Evolutionary conservation across 1,284 basidiomycete genomes (phyloP).

Genomic region (Ustilago nuda): DNA sequence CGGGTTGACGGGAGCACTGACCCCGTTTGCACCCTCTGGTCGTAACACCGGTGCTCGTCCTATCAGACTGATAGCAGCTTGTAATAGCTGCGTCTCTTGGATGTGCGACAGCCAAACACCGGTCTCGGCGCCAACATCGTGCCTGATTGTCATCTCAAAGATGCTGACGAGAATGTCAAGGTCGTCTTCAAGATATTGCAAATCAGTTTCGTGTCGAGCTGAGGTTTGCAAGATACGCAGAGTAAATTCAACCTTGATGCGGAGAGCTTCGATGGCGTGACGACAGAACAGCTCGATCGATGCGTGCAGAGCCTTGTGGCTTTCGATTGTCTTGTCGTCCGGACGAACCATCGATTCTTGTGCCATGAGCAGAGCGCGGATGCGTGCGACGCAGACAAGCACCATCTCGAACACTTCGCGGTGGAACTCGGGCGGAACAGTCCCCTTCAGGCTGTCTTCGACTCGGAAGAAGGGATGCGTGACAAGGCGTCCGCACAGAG

Average conservation of each 20-base stretch:
- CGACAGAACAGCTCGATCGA: conserved; percentile 81
- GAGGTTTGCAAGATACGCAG: conserved; percentile 70
- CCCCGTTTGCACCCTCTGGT: conserved; percentile 23
- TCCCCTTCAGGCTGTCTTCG: conserved; percentile 79
- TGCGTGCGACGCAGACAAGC: conserved; percentile 39
- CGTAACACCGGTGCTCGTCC: conserved; percentile 72
- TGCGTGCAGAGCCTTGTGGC: conserved; percentile 76
- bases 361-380: conserved; percentile 26
- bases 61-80: conserved; percentile 80
- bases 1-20: conserved; percentile 21
- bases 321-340: conserved; percentile 42
- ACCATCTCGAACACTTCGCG: conserved; percentile 65
- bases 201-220: conserved; percentile 74
- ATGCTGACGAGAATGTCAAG: conserved; percentile 82
- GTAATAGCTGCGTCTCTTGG: conserved; percentile 83
- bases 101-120: conserved; percentile 85
- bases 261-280: conserved; percentile 75
- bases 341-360: conserved; percentile 19
- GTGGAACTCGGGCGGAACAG: conserved; percentile 79
- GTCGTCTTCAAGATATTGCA: conserved; percentile 75
- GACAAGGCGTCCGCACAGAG: conserved; percentile 77
- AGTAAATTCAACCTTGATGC: conserved; percentile 77
- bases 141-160: conserved; percentile 81
- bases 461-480: conserved; percentile 81
- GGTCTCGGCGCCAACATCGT: conserved; percentile 74